Evolutionary conservation across 78 protist genomes (phyloP), one percentile per base, ranked within the genome.

Genomic region (Acrasis kona): DNA sequence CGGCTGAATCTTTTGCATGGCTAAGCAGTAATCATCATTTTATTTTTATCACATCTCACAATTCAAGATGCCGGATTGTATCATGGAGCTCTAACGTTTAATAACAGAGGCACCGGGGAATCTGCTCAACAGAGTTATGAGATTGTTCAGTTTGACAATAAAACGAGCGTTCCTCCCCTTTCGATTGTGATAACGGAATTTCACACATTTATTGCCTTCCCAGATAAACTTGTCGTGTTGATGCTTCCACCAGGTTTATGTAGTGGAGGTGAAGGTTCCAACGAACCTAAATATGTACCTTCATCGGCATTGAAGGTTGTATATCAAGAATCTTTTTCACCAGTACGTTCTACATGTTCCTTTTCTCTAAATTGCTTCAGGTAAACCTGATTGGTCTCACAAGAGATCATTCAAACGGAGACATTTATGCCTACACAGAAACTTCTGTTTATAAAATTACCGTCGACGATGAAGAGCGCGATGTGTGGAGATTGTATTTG

Each of bases 401-500:
- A n/a, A 19, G 61, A 19, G 61, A 50, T 50, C 61, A 19, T 19
- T 50, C 61, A 50, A 50, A 19, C 61, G 19, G 19, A n/a, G 19
- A 50, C 61, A n/a, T 50, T 19, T 50, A 19, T 19, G 34, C 19
- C 34, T 50, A n/a, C 61, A 50, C 61, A 19, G 61, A 50, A 50
- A 50, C 19, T 30, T 67, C 71, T 30, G 19, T 67, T 67, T 67
- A 30, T 67, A 19, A 19, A 67, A 19, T 67, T 31, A 30, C 28
- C 12, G 19, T 67, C 19, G 65, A 19, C 19, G 71, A 67, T 67
- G 71, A 67, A 67, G 28, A 19, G 28, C 19, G 71, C 19, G 19
- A 67, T 67, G 71, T 67, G 19, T 67, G 71, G 71, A 67, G 19
- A 67, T 19, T 67, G n/a, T 67, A 67, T 50, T 50, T 50, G 19